Evolutionary conservation across 2,329 filamentous ascomycete species (phyloP), one percentile per base, ranked within the genome.

Genomic region (Anthostomella pinea): DNA sequence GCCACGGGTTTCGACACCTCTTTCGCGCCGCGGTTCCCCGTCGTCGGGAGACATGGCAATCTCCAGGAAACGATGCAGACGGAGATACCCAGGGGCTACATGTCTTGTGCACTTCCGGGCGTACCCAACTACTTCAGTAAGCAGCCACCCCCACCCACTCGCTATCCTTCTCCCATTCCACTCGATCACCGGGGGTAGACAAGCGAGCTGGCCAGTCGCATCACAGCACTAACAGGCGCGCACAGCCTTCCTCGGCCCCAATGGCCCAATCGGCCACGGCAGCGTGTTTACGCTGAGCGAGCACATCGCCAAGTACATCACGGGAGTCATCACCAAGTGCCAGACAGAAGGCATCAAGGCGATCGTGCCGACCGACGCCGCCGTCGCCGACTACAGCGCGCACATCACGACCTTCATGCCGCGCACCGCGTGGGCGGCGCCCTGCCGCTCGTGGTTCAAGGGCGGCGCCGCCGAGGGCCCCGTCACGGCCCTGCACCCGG

Each of bases 1-100:
- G 75, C 75, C n/a, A 78, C 74, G 0, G 74, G 75, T 1, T 79
- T 77, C 48, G 68, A 78, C 46, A 69, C 68, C 5, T 73, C 70
- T 1, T 77, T 76, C 52, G 53, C 63, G 6, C 73, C 74, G 3
- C 63, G 68, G 1, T 77, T 75, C 41, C 72, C 72, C 1, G 55
- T 77, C 13, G 53, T 71, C 5, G 72, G 71, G 8, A 61, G 67
- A 15, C 49, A 63, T n/a, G 72, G 71, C 13, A 71, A 76, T 42
- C 60, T 79, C 20, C 71, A 72, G 42, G 67, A 75, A 23, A 59
- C 52, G 11, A 75, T 74, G 70, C 51, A 48, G 26, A 43, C 58
- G 5, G 59, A 65, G 26, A 57, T 57, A 3, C 72, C 73, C 1
- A 65, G 65, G 43, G 67, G 71, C 0, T 79, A 77, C 55, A 69